Conservation (phyloP, 179 eudicot genomes). For the Spinacia oleracea region DNA sequence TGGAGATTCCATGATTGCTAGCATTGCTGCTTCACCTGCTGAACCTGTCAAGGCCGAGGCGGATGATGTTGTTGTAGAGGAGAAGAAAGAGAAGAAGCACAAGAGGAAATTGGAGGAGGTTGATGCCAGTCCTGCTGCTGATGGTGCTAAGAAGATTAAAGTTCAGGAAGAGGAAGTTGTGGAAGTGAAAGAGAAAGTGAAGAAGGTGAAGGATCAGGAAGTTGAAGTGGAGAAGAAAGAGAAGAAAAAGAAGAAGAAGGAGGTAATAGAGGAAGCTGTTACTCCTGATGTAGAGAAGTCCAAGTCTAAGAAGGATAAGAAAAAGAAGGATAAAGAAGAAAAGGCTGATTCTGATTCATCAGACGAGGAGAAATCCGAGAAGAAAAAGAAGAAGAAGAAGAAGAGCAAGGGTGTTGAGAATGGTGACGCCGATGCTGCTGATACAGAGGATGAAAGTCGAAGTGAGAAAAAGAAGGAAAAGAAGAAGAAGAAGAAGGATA, state of each 20-base stretch:
- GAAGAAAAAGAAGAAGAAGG: conserved; percentile 35
- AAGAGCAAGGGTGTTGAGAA: conserved; percentile 51
- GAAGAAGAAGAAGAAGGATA: conserved; percentile 70
- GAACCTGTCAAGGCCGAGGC: conserved; percentile 36
- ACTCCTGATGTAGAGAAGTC: conserved; percentile 35
- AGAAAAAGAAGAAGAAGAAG: conserved; percentile 61
- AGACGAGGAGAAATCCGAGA: conserved; percentile 50
- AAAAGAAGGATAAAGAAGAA: conserved; percentile 43
- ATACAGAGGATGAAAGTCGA: conserved; percentile 36
- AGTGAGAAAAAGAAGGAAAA: conserved; percentile 61
- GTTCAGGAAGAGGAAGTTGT: conserved; percentile 38
- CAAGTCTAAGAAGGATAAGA: conserved; percentile 46
- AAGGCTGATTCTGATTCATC: conserved; percentile 36
- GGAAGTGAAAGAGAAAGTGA: conserved; percentile 30
- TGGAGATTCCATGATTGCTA: conserved; percentile 67
- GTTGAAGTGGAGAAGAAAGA: conserved; percentile 19
- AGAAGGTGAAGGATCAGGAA: conserved; percentile 26
- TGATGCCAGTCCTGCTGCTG: conserved; percentile 49
- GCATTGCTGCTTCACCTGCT: conserved; percentile 58
- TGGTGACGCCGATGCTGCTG: conserved; percentile 41
- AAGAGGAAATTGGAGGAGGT: conserved; percentile 69
- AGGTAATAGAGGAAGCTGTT: conserved; percentile 17
- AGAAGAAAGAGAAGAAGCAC: conserved; percentile 44
- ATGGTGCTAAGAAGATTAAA: conserved; percentile 52
- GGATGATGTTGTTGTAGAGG: conserved; percentile 28